These are phyloP conservation scores for Puccinia novopanici DNA, from an alignment of 1,284 basidiomycete genomes.

Conservation along the genomic window DNA sequence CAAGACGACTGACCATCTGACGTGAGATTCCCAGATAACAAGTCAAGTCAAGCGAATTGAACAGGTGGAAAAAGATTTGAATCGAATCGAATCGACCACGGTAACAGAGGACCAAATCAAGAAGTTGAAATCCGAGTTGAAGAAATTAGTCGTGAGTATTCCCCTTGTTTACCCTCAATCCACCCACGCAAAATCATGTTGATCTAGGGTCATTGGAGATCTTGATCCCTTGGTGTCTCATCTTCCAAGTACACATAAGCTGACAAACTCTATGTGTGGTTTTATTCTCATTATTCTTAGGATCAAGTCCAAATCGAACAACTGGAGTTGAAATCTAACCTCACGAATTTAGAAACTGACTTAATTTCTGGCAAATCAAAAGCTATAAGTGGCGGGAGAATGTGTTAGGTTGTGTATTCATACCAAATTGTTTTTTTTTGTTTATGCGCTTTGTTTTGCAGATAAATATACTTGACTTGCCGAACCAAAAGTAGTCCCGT, in stretches of 20 bases:
- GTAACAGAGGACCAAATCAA: constrained; percentile 25
- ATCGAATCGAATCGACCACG: constrained; percentile 7
- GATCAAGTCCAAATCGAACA: constrained; percentile 40
- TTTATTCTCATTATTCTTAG: background rate
- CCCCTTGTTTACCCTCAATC: background rate
- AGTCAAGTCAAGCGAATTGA: constrained; percentile 81
- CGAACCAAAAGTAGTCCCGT: background rate
- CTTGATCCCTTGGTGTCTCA: background rate
- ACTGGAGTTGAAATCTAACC: constrained; percentile 27
- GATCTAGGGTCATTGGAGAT: background rate
- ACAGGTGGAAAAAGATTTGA: constrained; percentile 79
- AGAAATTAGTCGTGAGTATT: constrained; percentile 33
- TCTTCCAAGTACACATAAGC: background rate
- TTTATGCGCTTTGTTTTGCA: background rate
- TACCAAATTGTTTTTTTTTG: background rate
- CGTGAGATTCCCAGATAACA: constrained; percentile 66
- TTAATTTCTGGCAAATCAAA: constrained; percentile 19
- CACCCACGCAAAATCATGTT: background rate
- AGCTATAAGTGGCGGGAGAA: background rate
- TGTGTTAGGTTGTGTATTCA: constrained; percentile 13
- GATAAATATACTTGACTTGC: background rate
- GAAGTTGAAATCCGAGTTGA: constrained; percentile 28
- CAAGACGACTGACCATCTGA: background rate
- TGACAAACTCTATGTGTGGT: background rate
- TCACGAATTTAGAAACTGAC: constrained; percentile 36